Evolutionary conservation across 2,329 filamentous ascomycete genomes (phyloP).

Genomic region (Fusarium staphyleae): DNA sequence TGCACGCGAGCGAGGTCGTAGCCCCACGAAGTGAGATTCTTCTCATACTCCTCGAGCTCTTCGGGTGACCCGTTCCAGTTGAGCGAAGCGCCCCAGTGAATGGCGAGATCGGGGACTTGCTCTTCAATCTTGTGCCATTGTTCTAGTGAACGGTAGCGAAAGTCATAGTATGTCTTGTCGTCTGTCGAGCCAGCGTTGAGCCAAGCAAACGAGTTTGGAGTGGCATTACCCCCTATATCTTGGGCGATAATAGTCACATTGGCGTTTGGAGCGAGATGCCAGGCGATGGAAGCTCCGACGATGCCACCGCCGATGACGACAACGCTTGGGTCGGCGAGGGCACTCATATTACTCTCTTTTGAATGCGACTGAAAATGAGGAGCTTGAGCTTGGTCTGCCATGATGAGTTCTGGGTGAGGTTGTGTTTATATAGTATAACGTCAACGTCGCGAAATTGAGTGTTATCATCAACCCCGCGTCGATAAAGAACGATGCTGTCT

Average conservation of each 20-base stretch:
- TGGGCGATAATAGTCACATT: slow-evolving; percentile 23
- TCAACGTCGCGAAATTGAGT: too few species aligned
- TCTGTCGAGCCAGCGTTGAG: slow-evolving; percentile 22
- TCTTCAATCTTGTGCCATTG: slow-evolving; percentile 19
- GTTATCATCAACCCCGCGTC: too few species aligned
- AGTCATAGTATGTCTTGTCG: slow-evolving; percentile 18
- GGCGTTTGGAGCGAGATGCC: slow-evolving; percentile 18
- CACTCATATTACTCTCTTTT: too few species aligned
- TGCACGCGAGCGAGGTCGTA: slow-evolving; percentile 3
- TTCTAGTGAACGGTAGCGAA: slow-evolving; percentile 20
- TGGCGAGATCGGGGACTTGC: slow-evolving; percentile 11
- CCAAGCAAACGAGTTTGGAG: slow-evolving; percentile 25
- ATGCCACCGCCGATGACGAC: slow-evolving; percentile 27
- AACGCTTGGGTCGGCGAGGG: background rate
- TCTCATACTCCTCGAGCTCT: background rate
- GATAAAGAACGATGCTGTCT: too few species aligned
- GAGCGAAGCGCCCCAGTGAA: slow-evolving; percentile 24
- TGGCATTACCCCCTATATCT: slow-evolving; percentile 21
- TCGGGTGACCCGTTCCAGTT: slow-evolving; percentile 22
- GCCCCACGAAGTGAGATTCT: slow-evolving; percentile 11
- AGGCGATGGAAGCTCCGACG: slow-evolving; percentile 25
- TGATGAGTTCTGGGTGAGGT: too few species aligned
- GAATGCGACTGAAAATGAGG: too few species aligned
- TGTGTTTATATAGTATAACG: too few species aligned
- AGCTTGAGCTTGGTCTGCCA: too few species aligned